Percentiles rank a stretch among this genome's conserved stretches.
Conservation (phyloP, 1,284 basidiomycete species). For the Mycosarcoma maydis region DNA sequence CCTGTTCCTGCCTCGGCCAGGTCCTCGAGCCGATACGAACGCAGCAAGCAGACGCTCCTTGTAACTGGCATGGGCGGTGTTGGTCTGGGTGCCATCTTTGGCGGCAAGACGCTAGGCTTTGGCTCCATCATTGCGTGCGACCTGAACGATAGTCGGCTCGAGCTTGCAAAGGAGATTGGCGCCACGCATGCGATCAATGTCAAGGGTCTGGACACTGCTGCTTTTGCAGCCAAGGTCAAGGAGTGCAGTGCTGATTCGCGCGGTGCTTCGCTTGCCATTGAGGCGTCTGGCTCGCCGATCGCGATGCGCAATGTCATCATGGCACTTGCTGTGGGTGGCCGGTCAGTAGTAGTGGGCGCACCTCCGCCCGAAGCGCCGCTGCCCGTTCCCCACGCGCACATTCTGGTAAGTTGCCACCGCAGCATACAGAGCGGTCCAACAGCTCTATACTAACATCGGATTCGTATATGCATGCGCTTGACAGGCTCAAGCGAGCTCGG, state of each 20-base stretch:
- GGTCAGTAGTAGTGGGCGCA: slow-evolving; percentile 11
- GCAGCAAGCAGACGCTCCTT: slow-evolving; percentile 25
- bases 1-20: slow-evolving; percentile 6
- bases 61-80: slow-evolving; percentile 28
- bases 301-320: slow-evolving; percentile 15
- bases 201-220: slow-evolving; percentile 6
- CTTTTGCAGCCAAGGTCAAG: slow-evolving; percentile 25
- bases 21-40: slow-evolving; percentile 5
- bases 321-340: slow-evolving; percentile 20
- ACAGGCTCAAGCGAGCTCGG: slow-evolving; percentile 15
- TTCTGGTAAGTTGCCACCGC: too few species aligned
- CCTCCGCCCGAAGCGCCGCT: slow-evolving; percentile 7
- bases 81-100: slow-evolving; percentile 24
- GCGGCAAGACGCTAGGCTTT: slow-evolving; percentile 19
- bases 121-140: slow-evolving; percentile 21
- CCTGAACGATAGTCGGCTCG: slow-evolving; percentile 20
- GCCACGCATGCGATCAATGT: slow-evolving; percentile 21
- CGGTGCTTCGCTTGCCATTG: slow-evolving; percentile 20
- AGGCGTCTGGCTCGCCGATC: slow-evolving; percentile 14
- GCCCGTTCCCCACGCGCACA: slow-evolving; percentile 6
- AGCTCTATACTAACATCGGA: too few species aligned
- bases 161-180: slow-evolving; percentile 22
- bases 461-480: too few species aligned
- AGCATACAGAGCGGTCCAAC: too few species aligned
- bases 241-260: slow-evolving; percentile 18